Base-by-base conservation (phyloP, 768 basidiomycete species). In the Inosperma sp. region DNA sequence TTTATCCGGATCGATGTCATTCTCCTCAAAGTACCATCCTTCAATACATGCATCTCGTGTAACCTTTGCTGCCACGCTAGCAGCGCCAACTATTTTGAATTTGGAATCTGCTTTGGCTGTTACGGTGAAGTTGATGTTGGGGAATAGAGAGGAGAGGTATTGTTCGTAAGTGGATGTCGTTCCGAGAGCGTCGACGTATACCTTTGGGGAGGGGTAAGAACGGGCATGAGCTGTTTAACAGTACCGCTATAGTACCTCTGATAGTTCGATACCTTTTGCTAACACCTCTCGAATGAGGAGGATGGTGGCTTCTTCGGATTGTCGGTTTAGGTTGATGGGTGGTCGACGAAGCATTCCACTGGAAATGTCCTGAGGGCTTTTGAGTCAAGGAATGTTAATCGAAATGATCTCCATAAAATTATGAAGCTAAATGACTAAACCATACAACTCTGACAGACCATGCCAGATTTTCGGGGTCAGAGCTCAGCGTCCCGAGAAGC, bases 61-160 rank as follows among this genome's bases (percentile, higher is more conserved):
- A 22, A 95, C 93, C 69, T 99, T 99, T 2, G 96, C 96, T 2
- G 93, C 93, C n/a, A 98, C 91, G 64, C 90, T 93, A 2, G 95
- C 96, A 5, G 96, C 96, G 17, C 92, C 87, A 52, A 99, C 96
- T 53, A 99, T 94, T 62, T 93, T 96, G 77, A 82, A 99, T 54
- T 89, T 83, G n/a, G 85, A 84, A 62, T 99, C 96, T 13, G 96
- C 96, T 68, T 99, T 97, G 22, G 83, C 81, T 8, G 84, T 79
- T 19, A 99, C 96, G 0, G 90, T 93, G 64, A 99, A 94, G 33
- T 72, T 70, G 56, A 97, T 88, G 6, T 80, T 83, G 0, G 91
- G 89, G 66, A 97, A 99, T 26, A 84, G 62, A 6, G 76, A 75
- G 10, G 88, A 85, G 2, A 99, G 80, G 61, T 89, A 87, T 19